Evolutionary conservation across 2,329 filamentous ascomycete genomes (phyloP).

Genomic region (Stachybotrys elegans): DNA sequence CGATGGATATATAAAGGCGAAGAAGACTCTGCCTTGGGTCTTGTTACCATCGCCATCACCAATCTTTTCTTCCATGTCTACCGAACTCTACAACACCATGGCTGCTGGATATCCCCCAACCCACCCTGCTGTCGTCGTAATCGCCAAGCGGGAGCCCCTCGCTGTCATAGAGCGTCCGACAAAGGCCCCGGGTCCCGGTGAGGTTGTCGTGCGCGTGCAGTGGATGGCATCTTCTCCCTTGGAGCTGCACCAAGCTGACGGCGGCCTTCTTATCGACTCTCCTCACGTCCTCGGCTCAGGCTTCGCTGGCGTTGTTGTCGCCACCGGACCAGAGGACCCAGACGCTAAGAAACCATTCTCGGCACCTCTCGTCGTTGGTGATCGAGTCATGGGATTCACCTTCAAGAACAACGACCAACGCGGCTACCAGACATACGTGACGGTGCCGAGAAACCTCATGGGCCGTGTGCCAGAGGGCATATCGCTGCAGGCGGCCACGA

Average conservation of each 20-base stretch:
- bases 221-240: slow-evolving; percentile 59
- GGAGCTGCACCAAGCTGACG: slow-evolving; percentile 57
- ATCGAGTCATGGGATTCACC: slow-evolving; percentile 52
- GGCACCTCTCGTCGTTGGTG: slow-evolving; percentile 42
- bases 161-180: slow-evolving; percentile 45
- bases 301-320: slow-evolving; percentile 46
- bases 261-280: slow-evolving; percentile 45
- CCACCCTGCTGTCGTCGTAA: slow-evolving; percentile 59
- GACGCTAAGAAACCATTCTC: slow-evolving; percentile 14
- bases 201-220: slow-evolving; percentile 48
- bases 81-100: no score
- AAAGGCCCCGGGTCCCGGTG: slow-evolving; percentile 30
- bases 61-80: no score
- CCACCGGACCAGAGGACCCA: slow-evolving; percentile 33
- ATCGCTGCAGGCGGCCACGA: slow-evolving; percentile 41
- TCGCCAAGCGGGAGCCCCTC: slow-evolving; percentile 45
- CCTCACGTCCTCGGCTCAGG: slow-evolving; percentile 47
- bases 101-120: slow-evolving; percentile 37
- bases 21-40: no score
- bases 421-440: slow-evolving; percentile 51
- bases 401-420: slow-evolving; percentile 41
- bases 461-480: slow-evolving; percentile 38
- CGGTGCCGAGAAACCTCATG: slow-evolving; percentile 43
- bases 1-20: no score
- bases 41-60: no score